A percentile compares a stretch with the other conserved stretches of the same genome.
phyloP scores from a whole-genome alignment of 208 protist genomes.

The Acanthamoeba royreba region DNA sequence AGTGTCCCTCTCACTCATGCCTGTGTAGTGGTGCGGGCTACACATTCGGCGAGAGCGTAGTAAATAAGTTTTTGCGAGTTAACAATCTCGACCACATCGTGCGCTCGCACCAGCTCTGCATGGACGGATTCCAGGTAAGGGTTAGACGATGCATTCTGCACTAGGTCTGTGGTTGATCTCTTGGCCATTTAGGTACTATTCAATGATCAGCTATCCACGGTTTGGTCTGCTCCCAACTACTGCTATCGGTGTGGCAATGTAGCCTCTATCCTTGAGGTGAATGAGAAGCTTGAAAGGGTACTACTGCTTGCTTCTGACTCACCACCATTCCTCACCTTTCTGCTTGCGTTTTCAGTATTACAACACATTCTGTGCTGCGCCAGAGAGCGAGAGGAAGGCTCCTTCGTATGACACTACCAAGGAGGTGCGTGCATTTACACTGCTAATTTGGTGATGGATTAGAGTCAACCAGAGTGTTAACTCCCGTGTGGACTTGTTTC shows the following conservation, averaged over 20 bases:
- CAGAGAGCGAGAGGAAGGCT: conserved; percentile 47
- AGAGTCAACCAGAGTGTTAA: neutral
- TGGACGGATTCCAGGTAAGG: conserved; percentile 82
- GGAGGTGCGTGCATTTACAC: conserved; percentile 44
- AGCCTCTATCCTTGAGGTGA: conserved; percentile 89
- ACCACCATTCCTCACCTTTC: neutral
- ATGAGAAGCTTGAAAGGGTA: conserved; percentile 77
- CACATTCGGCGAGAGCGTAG: conserved; percentile 79
- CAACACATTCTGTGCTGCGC: conserved; percentile 59
- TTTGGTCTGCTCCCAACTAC: conserved; percentile 98
- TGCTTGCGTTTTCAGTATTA: neutral
- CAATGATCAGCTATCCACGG: conserved; percentile 82
- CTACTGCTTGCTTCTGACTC: neutral
- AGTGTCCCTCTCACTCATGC: neutral
- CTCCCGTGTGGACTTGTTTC: too few species aligned
- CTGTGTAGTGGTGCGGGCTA: conserved; percentile 78
- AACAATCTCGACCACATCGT: conserved; percentile 84
- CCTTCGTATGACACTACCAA: conserved; percentile 36
- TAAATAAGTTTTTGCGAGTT: conserved; percentile 78
- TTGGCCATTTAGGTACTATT: conserved; percentile 46
- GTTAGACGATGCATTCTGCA: neutral
- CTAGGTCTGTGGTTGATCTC: neutral
- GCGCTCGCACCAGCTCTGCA: conserved; percentile 85
- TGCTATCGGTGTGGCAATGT: conserved; percentile 89
- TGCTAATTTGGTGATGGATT: neutral